Base-by-base conservation (phyloP, 306 rosid species). In the Prunus mira region DNA sequence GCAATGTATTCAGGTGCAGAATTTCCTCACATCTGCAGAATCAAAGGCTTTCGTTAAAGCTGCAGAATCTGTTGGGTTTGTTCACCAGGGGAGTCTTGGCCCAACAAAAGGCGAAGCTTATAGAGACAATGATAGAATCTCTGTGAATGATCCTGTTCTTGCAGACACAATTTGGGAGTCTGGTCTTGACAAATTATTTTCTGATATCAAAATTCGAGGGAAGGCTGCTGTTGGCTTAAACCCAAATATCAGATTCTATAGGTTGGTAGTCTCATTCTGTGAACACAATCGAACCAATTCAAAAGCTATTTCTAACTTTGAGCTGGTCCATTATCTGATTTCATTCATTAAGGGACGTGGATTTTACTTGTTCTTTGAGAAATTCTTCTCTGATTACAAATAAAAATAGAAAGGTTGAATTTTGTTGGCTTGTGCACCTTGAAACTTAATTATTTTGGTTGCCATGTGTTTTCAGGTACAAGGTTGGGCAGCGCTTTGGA, bases 61-160 rank as follows among this genome's bases (percentile, higher is more conserved):
- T 70, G 93, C 97, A 5, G 97, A 95, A 69, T 76, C 78, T 67
- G 72, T 85, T 50, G 98, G 98, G 70, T 95, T 95, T 84, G 71
- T 82, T 67, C 96, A 85, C 83, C 98, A 92, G 68, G 97, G 96
- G 71, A 95, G 97, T 70, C 84, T 86, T 41, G 97, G 98, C 84
- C 98, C 97, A 67, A 55, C 88, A 7, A 85, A 83, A 85, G 98
- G 98, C 22, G 97, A 95, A 83, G 97, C 98, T 73, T 92, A 76
- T 54, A 82, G 97, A 81, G 98, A 95, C 79, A 92, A 95, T 74
- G 97, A 92, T 75, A 79, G 98, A 78, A 77, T 90, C 74, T 80
- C 96, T 14, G 89, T 90, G 82, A 84, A 83, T 62, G 91, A 90
- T 82, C 84, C 88, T 74, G 87, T 56, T 70, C 92, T 95, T 54